phyloP scores from a whole-genome alignment of 2,329 filamentous ascomycete species.

The Tolypocladium paradoxum region DNA sequence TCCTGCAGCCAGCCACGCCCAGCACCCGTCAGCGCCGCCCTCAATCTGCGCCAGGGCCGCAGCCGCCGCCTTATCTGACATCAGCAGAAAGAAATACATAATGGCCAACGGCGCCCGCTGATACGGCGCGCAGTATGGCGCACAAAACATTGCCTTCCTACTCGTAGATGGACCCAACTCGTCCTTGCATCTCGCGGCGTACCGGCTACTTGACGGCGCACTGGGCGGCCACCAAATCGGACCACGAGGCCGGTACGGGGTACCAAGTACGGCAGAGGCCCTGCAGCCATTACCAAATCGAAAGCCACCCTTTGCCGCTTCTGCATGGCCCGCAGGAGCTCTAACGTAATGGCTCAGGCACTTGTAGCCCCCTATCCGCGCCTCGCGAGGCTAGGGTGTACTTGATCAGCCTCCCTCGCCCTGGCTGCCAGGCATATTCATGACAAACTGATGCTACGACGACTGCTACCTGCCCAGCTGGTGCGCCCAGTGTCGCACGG shows the following conservation, averaged over 20 bases:
- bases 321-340: conserved; percentile 19
- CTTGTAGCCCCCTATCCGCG: no score
- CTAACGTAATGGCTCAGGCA: conserved; percentile 42
- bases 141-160: not conserved
- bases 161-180: not conserved
- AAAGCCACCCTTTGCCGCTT: conserved; percentile 20
- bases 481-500: not conserved
- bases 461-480: not conserved
- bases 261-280: not conserved
- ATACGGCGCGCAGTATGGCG: conserved; percentile 2
- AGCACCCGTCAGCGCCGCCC: not conserved
- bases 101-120: conserved; percentile 15
- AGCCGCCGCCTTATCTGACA: conserved; percentile 4
- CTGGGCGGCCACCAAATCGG: not conserved
- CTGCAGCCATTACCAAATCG: conserved; percentile 34
- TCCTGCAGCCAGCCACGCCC: not conserved
- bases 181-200: not conserved
- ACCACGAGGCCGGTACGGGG: not conserved
- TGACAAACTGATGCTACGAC: conserved; percentile 4
- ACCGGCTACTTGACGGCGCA: not conserved
- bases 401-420: not conserved
- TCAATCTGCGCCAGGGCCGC: conserved; percentile 1
- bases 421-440: not conserved
- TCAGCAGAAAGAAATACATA: conserved; percentile 29
- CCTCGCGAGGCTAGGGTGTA: not conserved